Base-by-base conservation (phyloP, 129 eudicot genomes). In the Tanacetum coccineum region DNA sequence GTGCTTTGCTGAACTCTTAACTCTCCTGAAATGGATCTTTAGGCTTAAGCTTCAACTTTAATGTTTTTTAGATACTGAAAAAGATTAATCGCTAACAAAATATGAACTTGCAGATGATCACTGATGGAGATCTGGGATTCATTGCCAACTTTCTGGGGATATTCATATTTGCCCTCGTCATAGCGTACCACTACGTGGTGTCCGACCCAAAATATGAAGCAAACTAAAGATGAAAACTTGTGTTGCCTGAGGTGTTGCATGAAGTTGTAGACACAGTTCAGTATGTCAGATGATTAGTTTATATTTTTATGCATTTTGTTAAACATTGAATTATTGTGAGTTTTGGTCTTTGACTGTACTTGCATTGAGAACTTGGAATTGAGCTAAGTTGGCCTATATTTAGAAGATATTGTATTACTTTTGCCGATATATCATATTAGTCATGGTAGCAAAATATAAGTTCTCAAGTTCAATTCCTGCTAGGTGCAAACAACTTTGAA, bases 191-290 rank as follows among this genome's bases (percentile, higher is more conserved):
- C 75, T 79, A 73, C 62, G 85, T 87, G 70, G 17, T 81, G 73
- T 89, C 87, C 4, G 89, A 87, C 71, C 87, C 95, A 36, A 87
- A 84, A 76, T 87, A 81, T 48, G 85, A 78, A 68, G 83, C 77
- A 25, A 81, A 67, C 76, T 81, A 72, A 58, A 53, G 42, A 26
- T 26, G 44, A 13, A 58, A 15, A 15, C 49, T 45, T 52, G 10
- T 45, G 18, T 67, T 3, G 30, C 11, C 11, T 50, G 21, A 36
- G 22, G 22, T 26, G 54, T 20, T 52, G n/a, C 54, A 42, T 66
- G 66, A 50, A 19, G 73, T 13, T 54, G 69, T 62, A 62, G 78
- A 64, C 63, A 26, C 42, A 22, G 15, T 26, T 22, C 40, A 26
- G 26, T 28, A 6, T 57, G 19, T 22, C 39, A 54, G 63, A 58